Conservation (phyloP, 306 rosid species). For the Inga oerstediana region DNA sequence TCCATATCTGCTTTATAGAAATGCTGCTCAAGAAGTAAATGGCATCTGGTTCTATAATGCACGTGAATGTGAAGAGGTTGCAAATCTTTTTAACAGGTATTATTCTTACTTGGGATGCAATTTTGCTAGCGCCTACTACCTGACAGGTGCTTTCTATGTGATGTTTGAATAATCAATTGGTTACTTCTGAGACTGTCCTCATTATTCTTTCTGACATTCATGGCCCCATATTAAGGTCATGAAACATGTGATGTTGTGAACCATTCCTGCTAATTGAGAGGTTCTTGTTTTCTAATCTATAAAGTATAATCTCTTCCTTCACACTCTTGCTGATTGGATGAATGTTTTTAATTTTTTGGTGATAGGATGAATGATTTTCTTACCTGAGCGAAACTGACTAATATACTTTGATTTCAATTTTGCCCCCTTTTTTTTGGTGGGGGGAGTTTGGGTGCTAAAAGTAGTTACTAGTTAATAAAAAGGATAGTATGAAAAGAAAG, state of each 20-base stretch:
- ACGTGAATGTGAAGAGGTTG: constrained; percentile 70
- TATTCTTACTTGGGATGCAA: neutral
- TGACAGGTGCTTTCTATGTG: neutral
- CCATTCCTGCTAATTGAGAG: neutral
- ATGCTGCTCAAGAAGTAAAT: constrained; percentile 71
- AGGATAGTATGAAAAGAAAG: neutral
- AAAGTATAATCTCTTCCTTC: neutral
- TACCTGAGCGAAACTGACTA: neutral
- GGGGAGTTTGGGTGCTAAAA: neutral
- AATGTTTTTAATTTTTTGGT: neutral
- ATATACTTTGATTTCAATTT: constrained; percentile 1
- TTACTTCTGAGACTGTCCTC: neutral
- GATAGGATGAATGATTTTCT: no score
- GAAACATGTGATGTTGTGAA: neutral
- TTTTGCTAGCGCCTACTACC: neutral
- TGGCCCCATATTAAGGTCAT: neutral
- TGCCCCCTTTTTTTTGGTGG: neutral
- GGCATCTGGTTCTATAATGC: constrained; percentile 70
- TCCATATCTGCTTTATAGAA: constrained; percentile 67
- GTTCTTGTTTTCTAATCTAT: neutral
- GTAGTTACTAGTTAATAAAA: neutral
- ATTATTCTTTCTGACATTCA: neutral
- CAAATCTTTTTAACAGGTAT: constrained; percentile 69
- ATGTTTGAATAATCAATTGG: constrained; percentile 30
- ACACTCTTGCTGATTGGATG: constrained; percentile 15